Base-by-base conservation (phyloP, 78 protist genomes). In the Trichosphaerium sp. region DNA sequence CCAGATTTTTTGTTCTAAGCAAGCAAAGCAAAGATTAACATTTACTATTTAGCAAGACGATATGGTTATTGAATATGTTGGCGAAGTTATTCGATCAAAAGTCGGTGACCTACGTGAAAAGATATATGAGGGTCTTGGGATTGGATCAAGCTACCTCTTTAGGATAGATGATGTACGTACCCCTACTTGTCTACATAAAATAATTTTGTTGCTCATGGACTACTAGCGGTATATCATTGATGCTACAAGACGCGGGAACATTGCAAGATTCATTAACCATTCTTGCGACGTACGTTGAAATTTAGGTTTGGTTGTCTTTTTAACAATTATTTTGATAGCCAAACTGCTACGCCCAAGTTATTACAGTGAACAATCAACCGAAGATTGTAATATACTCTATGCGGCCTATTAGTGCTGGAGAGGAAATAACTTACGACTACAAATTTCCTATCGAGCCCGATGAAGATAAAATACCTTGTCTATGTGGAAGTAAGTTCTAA, bases 211-310 rank as follows among this genome's bases (percentile, higher is more conserved):
- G 68, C 60, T 66, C 8, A 11, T 88, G 7, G 89, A 84, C 47
- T n/a, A n/a, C n/a, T n/a, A n/a, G n/a, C n/a, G 81, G 15, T 5
- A 37, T 2, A 87, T 94, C 28, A 82, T 95, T 10, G 99, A 96
- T 57, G 95, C 99, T 18, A 96, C 99, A 3, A 25, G 41, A 37
- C 74, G 42, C 25, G 99, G 99, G 11, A 84, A 82, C 74, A 32
- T 91, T 0, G 97, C 98, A 2, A 67, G 98, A 37, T 96, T 91
- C 80, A 96, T 96, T 48, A 96, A 96, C 58, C 99, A 96, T 77
- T 75, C 88, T 31, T 96, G 99, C 64, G 96, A 84, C 7, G 83
- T 76, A 44, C 1, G 59, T 12, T 29, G 37, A 3, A 39, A 11
- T 8, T 2, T 23, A 35, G 3, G 3, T 57, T 1, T 23, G 2